These are phyloP conservation scores for Penicillium sp. DNA, from an alignment of 2,329 filamentous ascomycete genomes.

Conservation along the genomic window DNA sequence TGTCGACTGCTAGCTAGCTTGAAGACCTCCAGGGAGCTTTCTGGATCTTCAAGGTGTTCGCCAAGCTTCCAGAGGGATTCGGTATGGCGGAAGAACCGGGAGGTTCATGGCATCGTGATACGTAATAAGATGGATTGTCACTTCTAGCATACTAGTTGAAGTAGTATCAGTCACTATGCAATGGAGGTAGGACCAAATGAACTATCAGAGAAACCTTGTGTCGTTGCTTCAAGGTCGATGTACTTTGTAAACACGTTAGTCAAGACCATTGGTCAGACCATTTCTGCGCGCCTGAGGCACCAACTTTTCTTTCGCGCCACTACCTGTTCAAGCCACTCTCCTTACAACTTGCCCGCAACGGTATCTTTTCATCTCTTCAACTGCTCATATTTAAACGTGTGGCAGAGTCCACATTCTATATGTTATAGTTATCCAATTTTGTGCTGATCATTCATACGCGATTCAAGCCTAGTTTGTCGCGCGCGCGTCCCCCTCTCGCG, in stretches of 20 bases:
- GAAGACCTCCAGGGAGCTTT: background rate
- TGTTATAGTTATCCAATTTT: background rate
- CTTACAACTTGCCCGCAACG: slow-evolving; percentile 7
- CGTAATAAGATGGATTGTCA: background rate
- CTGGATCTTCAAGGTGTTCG: background rate
- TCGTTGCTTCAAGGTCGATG: background rate
- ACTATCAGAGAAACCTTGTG: background rate
- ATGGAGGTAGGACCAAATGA: background rate
- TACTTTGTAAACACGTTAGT: slow-evolving; percentile 1
- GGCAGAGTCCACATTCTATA: background rate
- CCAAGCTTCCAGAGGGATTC: slow-evolving; percentile 4
- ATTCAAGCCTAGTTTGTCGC: background rate
- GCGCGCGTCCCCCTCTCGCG: slow-evolving; percentile 1
- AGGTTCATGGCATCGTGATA: background rate
- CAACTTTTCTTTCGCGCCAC: slow-evolving; percentile 10
- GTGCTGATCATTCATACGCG: background rate
- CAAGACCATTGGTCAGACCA: background rate
- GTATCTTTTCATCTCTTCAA: background rate
- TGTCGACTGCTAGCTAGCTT: background rate
- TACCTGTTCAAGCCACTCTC: slow-evolving; percentile 9
- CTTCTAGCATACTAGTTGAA: no score
- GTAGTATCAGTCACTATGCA: background rate
- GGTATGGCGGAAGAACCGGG: slow-evolving; percentile 7
- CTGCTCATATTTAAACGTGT: background rate
- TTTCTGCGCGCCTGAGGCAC: slow-evolving; percentile 9